A percentile compares a stretch with the other conserved stretches of the same genome.
Evolutionary conservation across 2,329 filamentous ascomycete genomes (phyloP).

Genomic region (Gremmenia infestans): DNA sequence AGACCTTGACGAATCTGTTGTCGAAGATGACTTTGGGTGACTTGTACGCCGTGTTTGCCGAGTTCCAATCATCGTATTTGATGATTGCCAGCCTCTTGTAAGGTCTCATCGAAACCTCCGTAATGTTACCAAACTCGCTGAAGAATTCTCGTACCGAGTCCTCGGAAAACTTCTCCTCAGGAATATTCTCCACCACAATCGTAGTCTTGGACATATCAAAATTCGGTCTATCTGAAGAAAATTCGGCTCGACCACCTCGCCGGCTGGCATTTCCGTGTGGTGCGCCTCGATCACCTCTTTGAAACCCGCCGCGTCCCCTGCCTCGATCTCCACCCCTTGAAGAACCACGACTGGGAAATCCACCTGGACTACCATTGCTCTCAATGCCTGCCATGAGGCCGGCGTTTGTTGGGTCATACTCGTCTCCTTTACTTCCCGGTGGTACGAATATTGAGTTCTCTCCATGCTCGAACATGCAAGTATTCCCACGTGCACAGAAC

Average conservation of each 20-base stretch:
- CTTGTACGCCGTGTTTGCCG: constrained; percentile 65
- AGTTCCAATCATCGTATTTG: constrained; percentile 60
- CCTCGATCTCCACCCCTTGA: constrained; percentile 22
- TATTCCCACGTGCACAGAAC: constrained; percentile 61
- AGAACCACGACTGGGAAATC: constrained; percentile 4
- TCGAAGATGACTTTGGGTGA: constrained; percentile 80
- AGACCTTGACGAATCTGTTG: constrained; percentile 81
- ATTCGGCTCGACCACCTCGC: constrained; percentile 41
- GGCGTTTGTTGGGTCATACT: constrained; percentile 57
- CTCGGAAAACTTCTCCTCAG: constrained; percentile 64
- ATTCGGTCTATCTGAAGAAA: constrained; percentile 60
- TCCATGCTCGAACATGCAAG: constrained; percentile 66
- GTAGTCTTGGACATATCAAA: constrained; percentile 59
- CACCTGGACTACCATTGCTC: constrained; percentile 9
- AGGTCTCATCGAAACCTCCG: constrained; percentile 59
- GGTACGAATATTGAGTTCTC: constrained; percentile 43
- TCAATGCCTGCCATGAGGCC: constrained; percentile 33
- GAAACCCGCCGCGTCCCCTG: constrained; percentile 31
- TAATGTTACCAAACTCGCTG: constrained; percentile 62
- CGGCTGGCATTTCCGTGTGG: constrained; percentile 14
- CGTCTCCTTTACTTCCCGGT: constrained; percentile 29
- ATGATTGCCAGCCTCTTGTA: constrained; percentile 65
- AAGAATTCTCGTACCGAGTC: constrained; percentile 65
- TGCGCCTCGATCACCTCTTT: constrained; percentile 26
- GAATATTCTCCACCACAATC: constrained; percentile 74